These are phyloP conservation scores for Phytophthora meadii DNA, from an alignment of 352 stramenopile species.

Conservation along the genomic window DNA sequence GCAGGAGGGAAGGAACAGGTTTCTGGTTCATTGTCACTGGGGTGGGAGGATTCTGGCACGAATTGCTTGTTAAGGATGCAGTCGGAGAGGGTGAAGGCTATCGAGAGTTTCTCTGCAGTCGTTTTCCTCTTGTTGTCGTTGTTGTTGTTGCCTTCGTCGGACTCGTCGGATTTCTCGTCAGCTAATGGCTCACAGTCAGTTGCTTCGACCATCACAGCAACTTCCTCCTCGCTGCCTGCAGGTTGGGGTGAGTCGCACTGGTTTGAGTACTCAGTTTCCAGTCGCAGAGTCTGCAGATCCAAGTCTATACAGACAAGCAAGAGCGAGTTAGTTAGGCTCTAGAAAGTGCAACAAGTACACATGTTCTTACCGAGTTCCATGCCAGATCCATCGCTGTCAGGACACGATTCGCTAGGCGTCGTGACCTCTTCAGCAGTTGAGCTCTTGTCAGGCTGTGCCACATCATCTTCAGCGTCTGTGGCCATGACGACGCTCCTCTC, in stretches of 20 bases:
- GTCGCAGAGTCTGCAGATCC: slow-evolving; percentile 34
- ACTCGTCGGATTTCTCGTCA: slow-evolving; percentile 6
- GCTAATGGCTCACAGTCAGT: slow-evolving; percentile 20
- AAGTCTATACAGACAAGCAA: slow-evolving; percentile 21
- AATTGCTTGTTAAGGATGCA: slow-evolving; percentile 16
- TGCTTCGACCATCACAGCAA: slow-evolving; percentile 11
- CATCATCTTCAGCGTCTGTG: slow-evolving; percentile 23
- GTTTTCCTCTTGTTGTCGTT: background rate
- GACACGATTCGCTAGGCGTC: background rate
- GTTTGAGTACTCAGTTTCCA: slow-evolving; percentile 53
- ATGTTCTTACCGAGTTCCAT: slow-evolving; percentile 24
- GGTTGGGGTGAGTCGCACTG: slow-evolving; percentile 50
- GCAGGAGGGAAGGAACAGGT: slow-evolving; percentile 10
- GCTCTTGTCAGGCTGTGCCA: slow-evolving; percentile 21
- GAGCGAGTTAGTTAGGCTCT: background rate
- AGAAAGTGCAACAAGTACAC: background rate
- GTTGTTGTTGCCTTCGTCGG: slow-evolving; percentile 37
- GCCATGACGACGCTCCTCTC: slow-evolving; percentile 18
- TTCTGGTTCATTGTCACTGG: slow-evolving; percentile 20
- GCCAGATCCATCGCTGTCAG: slow-evolving; percentile 6
- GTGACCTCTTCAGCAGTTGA: slow-evolving; percentile 2
- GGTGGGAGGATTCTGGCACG: slow-evolving; percentile 23
- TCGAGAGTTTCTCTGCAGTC: slow-evolving; percentile 6
- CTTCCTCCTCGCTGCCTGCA: slow-evolving; percentile 13
- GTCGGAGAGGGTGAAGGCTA: slow-evolving; percentile 25